phyloP scores from a whole-genome alignment of 139 green algal species.

The Micromonas commoda region DNA sequence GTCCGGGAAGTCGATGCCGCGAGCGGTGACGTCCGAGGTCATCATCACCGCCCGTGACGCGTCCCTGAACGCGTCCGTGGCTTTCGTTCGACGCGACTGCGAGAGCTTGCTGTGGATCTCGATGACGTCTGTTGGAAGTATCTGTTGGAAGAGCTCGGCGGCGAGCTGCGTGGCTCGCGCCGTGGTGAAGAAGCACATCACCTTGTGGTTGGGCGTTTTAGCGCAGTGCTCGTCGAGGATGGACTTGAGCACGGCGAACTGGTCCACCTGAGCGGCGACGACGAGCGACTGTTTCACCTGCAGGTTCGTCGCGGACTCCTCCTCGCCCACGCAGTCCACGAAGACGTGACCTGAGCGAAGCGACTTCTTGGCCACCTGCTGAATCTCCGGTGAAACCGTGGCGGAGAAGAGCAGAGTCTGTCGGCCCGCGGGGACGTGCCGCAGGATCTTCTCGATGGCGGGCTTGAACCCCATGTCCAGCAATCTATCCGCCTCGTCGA shows the following conservation, averaged over 20 bases:
- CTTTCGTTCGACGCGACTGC: constrained; percentile 61
- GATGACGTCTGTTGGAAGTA: constrained; percentile 43
- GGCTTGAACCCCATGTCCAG: constrained; percentile 75
- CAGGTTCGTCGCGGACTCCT: constrained; percentile 38
- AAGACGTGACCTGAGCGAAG: constrained; percentile 44
- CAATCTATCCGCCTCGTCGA: constrained; percentile 75
- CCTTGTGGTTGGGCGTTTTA: constrained; percentile 41
- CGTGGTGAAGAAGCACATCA: constrained; percentile 89
- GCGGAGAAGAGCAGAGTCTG: constrained; percentile 88
- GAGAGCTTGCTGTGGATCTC: constrained; percentile 87
- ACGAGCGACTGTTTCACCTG: constrained; percentile 16
- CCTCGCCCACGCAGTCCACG: constrained; percentile 63
- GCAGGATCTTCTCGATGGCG: constrained; percentile 54
- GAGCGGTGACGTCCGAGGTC: constrained; percentile 77
- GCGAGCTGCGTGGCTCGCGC: constrained; percentile 68
- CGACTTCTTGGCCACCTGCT: constrained; percentile 50
- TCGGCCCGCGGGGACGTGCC: constrained; percentile 52
- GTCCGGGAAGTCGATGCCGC: constrained; percentile 91
- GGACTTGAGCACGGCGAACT: background rate
- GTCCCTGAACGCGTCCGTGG: constrained; percentile 63
- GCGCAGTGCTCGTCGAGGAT: constrained; percentile 26
- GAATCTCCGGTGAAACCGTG: constrained; percentile 65
- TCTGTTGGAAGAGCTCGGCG: constrained; percentile 48
- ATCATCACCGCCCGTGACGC: constrained; percentile 61
- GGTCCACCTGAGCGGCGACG: background rate